These are phyloP conservation scores for Candolleomyces efflorescens DNA, from an alignment of 768 basidiomycete genomes.

Conservation along the genomic window DNA sequence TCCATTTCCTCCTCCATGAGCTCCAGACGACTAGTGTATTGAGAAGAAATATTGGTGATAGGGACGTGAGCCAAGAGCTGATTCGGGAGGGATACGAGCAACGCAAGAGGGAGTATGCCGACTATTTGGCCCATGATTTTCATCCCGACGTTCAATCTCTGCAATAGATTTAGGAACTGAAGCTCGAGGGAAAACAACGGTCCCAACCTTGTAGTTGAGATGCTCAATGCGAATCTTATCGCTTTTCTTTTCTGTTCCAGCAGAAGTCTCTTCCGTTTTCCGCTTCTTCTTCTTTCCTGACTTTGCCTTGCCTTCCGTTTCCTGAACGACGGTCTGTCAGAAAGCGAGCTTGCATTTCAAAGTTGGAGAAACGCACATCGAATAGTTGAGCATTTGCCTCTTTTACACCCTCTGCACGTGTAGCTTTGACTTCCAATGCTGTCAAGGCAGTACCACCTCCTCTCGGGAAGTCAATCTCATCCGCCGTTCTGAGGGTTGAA, in stretches of 20 bases:
- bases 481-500: constrained; percentile 32
- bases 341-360: background rate
- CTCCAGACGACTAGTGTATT: constrained; percentile 71
- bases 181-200: background rate
- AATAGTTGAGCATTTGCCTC: constrained; percentile 84
- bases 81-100: constrained; percentile 93
- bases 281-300: constrained; percentile 46
- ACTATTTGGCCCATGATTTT: constrained; percentile 86
- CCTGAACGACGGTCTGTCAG: constrained; percentile 22
- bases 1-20: constrained; percentile 42
- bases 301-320: constrained; percentile 36
- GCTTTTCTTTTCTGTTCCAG: constrained; percentile 37
- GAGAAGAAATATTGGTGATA: constrained; percentile 84
- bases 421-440: constrained; percentile 81
- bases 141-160: constrained; percentile 82
- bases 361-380: constrained; percentile 37
- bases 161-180: constrained; percentile 2
- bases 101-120: constrained; percentile 80
- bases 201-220: constrained; percentile 82
- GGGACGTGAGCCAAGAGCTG: constrained; percentile 93
- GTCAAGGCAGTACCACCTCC: constrained; percentile 91
- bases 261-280: constrained; percentile 28
- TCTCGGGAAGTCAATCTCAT: constrained; percentile 92
- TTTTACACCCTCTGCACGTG: constrained; percentile 77
- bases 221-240: constrained; percentile 78